Evolutionary conservation across 345 rosid species (phyloP).

Genomic region (Salix brachista): DNA sequence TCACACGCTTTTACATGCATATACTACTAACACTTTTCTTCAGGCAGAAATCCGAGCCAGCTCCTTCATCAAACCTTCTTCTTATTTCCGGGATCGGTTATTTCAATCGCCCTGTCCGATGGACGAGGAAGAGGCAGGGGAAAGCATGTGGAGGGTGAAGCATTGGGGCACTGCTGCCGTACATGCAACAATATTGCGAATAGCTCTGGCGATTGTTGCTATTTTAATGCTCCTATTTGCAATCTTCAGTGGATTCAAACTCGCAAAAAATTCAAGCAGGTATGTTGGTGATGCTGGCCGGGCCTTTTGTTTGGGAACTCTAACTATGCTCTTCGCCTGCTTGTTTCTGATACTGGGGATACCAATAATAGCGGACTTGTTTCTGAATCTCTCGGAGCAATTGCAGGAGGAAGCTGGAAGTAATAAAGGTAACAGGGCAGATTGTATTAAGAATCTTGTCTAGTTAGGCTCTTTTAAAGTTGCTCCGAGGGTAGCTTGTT

Average conservation of each 20-base stretch:
- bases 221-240: constrained; percentile 26
- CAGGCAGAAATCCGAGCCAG: neutral
- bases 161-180: neutral
- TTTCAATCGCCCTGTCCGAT: neutral
- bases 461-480: neutral
- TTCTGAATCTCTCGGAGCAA: constrained; percentile 30
- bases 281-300: constrained; percentile 8
- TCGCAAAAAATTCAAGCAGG: constrained; percentile 25
- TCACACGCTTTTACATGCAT: neutral
- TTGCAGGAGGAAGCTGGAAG: constrained; percentile 19
- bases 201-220: constrained; percentile 10
- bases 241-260: constrained; percentile 22
- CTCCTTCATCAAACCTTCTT: neutral
- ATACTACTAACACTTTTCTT: neutral
- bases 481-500: neutral
- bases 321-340: constrained; percentile 25
- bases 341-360: constrained; percentile 26
- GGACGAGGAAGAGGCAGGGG: neutral
- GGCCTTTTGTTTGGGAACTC: constrained; percentile 28
- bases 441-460: neutral
- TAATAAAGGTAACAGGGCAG: constrained; percentile 17
- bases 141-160: constrained; percentile 8
- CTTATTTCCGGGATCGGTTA: neutral
- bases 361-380: constrained; percentile 27
- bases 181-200: constrained; percentile 7